Evolutionary conservation across 1,284 basidiomycete genomes (phyloP), one percentile per base, ranked within the genome.

Genomic region (Trametes hirsuta): DNA sequence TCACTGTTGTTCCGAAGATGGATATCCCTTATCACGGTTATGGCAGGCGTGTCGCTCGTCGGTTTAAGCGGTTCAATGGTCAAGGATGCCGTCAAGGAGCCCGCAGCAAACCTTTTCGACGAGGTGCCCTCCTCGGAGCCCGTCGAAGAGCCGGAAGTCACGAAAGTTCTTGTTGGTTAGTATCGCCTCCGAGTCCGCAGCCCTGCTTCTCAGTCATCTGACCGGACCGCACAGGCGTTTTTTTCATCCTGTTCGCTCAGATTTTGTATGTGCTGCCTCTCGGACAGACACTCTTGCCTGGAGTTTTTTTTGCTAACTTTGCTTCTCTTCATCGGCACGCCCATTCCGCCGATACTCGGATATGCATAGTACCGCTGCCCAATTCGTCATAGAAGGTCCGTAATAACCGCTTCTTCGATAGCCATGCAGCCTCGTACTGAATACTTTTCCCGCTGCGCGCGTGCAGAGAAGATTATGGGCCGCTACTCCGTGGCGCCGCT

Each of bases 241-340:
- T 93, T 71, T 90, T 99, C 72, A 86, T 99, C 58, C 79, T 98
- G 41, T 95, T 97, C 71, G 97, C 97, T n/a, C 97, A 99, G 77
- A 78, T 98, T 63, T 99, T 97, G 93, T 94, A 71, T 80, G 91
- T 81, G 71, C 25, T 21, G 47, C 30, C 30, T 30, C 30, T 30
- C 4, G 30, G 30, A 30, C 30, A 30, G 4, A 30, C 30, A 30
- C 30, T 30, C 34, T 41, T 36, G 14, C 22, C 21, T 24, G 45
- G 21, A 30, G 6, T 12, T 34, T 61, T 12, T 34, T 61, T 58
- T 68, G 48, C 63, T 70, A 21, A 72, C 14, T 53, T 39, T 58
- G 48, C 39, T 56, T 56, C 44, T 49, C 45, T 55, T 25, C 41
- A 8, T 15, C 41, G 49, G 53, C 49, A 45, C 59, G 34, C 45